Evolutionary conservation across 805 yeast genomes (phyloP).

Genomic region (Saccharomycopsis sp.): DNA sequence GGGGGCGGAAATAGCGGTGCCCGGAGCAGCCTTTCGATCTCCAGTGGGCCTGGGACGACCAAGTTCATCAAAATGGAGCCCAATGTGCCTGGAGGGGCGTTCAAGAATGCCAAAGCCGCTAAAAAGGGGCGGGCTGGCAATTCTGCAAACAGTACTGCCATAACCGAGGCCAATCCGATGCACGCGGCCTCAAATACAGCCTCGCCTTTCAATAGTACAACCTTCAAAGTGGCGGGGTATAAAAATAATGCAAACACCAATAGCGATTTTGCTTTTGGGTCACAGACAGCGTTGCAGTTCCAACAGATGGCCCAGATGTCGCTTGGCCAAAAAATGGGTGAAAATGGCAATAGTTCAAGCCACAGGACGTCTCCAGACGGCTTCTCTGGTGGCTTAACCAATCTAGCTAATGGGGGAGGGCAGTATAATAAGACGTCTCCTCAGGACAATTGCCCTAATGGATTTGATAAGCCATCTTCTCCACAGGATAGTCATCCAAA

Average conservation of each 20-base stretch:
- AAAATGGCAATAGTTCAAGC: no score
- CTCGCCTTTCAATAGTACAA: not conserved
- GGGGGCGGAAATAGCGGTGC: not conserved
- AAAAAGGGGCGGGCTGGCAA: no score
- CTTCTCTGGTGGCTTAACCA: no score
- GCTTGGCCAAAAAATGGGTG: not conserved
- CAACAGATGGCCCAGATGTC: not conserved
- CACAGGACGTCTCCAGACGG: no score
- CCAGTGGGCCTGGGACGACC: not conserved
- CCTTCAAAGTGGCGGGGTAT: not conserved
- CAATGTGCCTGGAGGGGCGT: not conserved
- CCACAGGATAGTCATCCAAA: slow-evolving; percentile 14
- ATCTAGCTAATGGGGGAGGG: no score
- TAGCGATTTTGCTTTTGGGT: not conserved
- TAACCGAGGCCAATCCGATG: no score
- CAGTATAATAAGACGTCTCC: no score
- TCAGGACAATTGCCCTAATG: no score
- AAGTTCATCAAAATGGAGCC: slow-evolving; percentile 9
- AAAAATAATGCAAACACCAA: not conserved
- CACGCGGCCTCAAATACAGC: not conserved
- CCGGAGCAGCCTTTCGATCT: not conserved
- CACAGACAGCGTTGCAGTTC: not conserved
- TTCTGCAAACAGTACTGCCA: no score
- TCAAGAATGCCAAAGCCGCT: not conserved
- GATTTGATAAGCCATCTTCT: not conserved